Percentiles rank a stretch among this genome's conserved stretches.
Evolutionary conservation across 805 yeast species (phyloP).

Genomic region (Hanseniaspora vineae): DNA sequence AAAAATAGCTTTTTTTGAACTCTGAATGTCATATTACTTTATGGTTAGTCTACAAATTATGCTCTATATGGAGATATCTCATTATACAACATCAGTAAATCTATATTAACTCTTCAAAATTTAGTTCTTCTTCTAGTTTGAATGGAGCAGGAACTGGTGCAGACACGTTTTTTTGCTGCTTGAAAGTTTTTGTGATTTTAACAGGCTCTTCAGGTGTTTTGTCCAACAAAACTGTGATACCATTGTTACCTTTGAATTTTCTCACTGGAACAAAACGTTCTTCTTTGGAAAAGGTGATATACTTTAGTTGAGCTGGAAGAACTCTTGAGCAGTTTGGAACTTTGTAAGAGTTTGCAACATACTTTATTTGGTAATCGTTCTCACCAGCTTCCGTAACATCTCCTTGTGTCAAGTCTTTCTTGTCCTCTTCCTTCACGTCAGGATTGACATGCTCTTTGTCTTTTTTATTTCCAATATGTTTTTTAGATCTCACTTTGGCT

Average conservation of each 20-base stretch:
- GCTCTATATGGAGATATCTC: background rate
- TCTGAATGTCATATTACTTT: too few relatives aligned
- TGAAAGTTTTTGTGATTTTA: conserved; percentile 66
- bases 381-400: conserved; percentile 17
- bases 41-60: too few relatives aligned
- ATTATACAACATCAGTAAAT: background rate
- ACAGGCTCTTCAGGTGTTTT: conserved; percentile 45
- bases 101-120: conserved; percentile 9
- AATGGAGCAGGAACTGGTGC: conserved; percentile 40
- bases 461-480: conserved; percentile 38
- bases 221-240: conserved; percentile 62
- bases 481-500: conserved; percentile 83
- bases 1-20: too few relatives aligned
- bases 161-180: conserved; percentile 61
- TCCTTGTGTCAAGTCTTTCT: conserved; percentile 16
- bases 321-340: conserved; percentile 77
- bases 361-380: conserved; percentile 31
- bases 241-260: conserved; percentile 54
- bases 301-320: conserved; percentile 76
- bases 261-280: conserved; percentile 76
- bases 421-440: conserved; percentile 20
- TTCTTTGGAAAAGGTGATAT: conserved; percentile 62
- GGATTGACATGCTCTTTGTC: conserved; percentile 36
- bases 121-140: conserved; percentile 20
- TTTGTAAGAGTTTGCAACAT: conserved; percentile 52